Percentiles rank a stretch among this genome's conserved stretches.
These are phyloP conservation scores for Scutellaria baicalensis DNA, from an alignment of 257 asterid species.

Conservation along the genomic window DNA sequence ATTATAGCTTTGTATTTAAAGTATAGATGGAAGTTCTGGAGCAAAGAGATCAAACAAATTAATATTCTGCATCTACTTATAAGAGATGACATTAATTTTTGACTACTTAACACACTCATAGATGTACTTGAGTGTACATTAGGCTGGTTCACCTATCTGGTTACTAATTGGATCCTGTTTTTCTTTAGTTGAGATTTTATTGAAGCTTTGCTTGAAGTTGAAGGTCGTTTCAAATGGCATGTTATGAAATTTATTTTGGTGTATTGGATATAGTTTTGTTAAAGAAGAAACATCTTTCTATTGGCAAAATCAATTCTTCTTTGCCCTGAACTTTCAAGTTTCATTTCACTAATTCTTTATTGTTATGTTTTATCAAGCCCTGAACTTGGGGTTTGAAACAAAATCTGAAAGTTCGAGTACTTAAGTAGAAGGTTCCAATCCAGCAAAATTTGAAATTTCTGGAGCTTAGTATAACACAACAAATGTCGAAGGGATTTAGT, in stretches of 20 bases:
- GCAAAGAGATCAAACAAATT: neutral
- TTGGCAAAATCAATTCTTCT: no score
- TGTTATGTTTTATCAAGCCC: no score
- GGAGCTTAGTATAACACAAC: no score
- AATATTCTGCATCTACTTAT: neutral
- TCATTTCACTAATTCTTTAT: no score
- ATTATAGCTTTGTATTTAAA: neutral
- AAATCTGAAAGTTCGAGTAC: no score
- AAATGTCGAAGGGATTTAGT: no score
- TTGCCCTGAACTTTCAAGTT: neutral
- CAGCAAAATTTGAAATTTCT: no score
- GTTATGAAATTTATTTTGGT: neutral
- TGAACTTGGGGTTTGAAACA: no score
- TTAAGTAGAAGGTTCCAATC: no score
- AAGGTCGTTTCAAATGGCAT: neutral
- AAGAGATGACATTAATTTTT: neutral
- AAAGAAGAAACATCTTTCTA: no score
- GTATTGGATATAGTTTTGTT: neutral
- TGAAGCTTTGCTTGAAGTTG: neutral
- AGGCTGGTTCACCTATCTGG: neutral
- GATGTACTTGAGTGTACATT: neutral
- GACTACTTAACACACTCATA: neutral
- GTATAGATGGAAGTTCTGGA: neutral
- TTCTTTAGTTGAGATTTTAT: neutral
- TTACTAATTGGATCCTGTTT: neutral